Conservation (phyloP, 2,329 filamentous ascomycete genomes). For the Xylariaceae sp. region DNA sequence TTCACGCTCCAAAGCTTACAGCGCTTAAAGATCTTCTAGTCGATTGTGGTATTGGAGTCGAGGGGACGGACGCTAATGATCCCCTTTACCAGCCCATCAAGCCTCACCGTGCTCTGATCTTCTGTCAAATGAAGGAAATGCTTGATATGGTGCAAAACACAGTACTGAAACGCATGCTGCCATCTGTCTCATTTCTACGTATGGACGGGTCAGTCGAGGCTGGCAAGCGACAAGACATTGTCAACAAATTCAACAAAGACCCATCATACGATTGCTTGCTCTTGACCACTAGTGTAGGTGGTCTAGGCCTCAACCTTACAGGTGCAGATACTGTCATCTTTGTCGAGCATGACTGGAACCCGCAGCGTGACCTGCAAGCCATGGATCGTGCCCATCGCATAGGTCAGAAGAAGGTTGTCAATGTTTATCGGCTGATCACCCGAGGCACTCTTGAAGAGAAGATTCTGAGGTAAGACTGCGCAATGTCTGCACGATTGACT, state of each 20-base stretch:
- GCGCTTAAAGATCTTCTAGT: conserved; percentile 89
- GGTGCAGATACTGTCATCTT: conserved; percentile 99
- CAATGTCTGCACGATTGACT: neutral
- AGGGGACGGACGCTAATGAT: conserved; percentile 56
- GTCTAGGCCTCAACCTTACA: conserved; percentile 89
- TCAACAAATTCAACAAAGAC: conserved; percentile 98
- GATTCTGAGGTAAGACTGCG: conserved; percentile 64
- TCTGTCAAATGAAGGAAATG: conserved; percentile 99
- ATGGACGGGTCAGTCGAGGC: conserved; percentile 92
- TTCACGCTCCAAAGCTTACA: conserved; percentile 87
- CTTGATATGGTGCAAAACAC: conserved; percentile 97
- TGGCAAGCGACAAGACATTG: conserved; percentile 90
- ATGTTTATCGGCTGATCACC: conserved; percentile 95
- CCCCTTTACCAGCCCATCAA: conserved; percentile 78
- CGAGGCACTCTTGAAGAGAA: conserved; percentile 96
- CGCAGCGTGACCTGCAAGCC: conserved; percentile 95
- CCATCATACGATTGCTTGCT: conserved; percentile 93
- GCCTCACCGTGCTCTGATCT: conserved; percentile 90
- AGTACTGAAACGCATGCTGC: conserved; percentile 85
- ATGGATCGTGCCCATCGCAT: conserved; percentile 99
- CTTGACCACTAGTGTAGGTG: conserved; percentile 91
- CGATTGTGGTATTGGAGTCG: conserved; percentile 93
- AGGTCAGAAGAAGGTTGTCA: conserved; percentile 99
- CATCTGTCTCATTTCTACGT: conserved; percentile 87
- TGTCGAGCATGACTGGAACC: conserved; percentile 99